Evolutionary conservation across 345 rosid genomes (phyloP).

Genomic region (Gossypium turneri): DNA sequence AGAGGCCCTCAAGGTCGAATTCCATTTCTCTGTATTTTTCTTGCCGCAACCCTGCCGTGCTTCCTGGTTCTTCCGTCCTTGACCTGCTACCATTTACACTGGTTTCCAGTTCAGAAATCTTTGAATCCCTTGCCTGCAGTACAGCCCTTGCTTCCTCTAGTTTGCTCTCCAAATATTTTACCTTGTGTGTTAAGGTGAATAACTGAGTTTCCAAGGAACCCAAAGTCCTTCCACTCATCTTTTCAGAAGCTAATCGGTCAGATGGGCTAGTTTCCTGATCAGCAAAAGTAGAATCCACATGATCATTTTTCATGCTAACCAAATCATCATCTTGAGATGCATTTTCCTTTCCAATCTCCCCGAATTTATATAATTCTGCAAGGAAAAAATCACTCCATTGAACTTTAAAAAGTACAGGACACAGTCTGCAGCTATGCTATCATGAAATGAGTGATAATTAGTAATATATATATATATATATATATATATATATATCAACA

Average conservation of each 20-base stretch:
- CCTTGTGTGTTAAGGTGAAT: slow-evolving; percentile 42
- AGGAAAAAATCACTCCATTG: neutral
- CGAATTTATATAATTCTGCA: slow-evolving; percentile 11
- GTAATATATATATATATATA: neutral
- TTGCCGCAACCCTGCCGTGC: slow-evolving; percentile 28
- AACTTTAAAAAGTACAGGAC: neutral
- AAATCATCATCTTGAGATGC: slow-evolving; percentile 23
- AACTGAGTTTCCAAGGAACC: slow-evolving; percentile 41
- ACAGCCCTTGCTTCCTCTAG: slow-evolving; percentile 30
- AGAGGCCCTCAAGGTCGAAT: slow-evolving; percentile 49
- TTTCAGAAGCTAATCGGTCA: slow-evolving; percentile 32
- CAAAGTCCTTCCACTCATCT: slow-evolving; percentile 20
- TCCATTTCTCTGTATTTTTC: slow-evolving; percentile 41
- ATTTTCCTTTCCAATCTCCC: slow-evolving; percentile 40
- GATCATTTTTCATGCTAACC: slow-evolving; percentile 17
- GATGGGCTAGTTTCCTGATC: slow-evolving; percentile 28
- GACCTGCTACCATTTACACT: slow-evolving; percentile 25
- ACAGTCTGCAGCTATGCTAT: neutral
- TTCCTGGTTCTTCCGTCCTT: slow-evolving; percentile 35
- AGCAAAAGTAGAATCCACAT: neutral
- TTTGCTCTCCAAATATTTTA: slow-evolving; percentile 23
- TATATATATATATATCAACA: neutral
- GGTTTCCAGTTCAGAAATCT: slow-evolving; percentile 52
- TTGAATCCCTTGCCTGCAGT: slow-evolving; percentile 42
- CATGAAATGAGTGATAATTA: neutral